Percentiles rank a stretch among this genome's conserved stretches.
phyloP scores from a whole-genome alignment of 257 asterid genomes.

The Plantago ovata region DNA sequence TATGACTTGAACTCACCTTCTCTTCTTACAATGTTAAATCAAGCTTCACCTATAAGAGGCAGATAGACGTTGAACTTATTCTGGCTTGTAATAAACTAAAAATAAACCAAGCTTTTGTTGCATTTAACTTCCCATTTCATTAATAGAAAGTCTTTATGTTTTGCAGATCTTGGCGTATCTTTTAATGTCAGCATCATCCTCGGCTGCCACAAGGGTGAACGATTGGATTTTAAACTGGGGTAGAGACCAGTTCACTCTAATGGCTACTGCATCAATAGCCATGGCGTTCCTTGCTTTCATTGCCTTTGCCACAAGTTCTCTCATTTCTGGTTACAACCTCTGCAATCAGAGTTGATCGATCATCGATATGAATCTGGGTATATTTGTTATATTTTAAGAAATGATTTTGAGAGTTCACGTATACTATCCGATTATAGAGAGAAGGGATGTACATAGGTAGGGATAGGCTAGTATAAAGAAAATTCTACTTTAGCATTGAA shows the following conservation, averaged over 20 bases:
- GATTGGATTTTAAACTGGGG: slow-evolving; percentile 95
- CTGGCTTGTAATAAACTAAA: slow-evolving; percentile 1
- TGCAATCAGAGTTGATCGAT: slow-evolving; percentile 42
- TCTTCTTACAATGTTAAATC: too few species aligned
- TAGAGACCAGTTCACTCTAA: slow-evolving; percentile 64
- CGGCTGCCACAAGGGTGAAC: slow-evolving; percentile 78
- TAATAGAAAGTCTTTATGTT: slow-evolving; percentile 11
- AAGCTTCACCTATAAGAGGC: too few species aligned
- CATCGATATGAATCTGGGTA: background rate
- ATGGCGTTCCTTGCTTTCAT: slow-evolving; percentile 72
- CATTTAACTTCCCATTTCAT: background rate
- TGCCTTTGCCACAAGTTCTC: slow-evolving; percentile 70
- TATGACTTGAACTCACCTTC: too few species aligned
- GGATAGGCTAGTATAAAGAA: too few species aligned
- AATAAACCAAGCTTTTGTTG: too few species aligned
- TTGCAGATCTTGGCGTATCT: slow-evolving; percentile 78
- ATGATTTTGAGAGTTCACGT: too few species aligned
- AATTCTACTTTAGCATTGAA: too few species aligned
- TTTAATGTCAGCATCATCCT: slow-evolving; percentile 82
- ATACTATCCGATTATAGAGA: too few species aligned
- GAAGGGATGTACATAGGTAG: too few species aligned
- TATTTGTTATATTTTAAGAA: background rate
- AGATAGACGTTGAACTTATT: too few species aligned
- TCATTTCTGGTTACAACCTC: slow-evolving; percentile 70
- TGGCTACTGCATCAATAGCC: slow-evolving; percentile 75